These are phyloP conservation scores for Fusarium setosum DNA, from an alignment of 2,329 filamentous ascomycete genomes.

Conservation along the genomic window DNA sequence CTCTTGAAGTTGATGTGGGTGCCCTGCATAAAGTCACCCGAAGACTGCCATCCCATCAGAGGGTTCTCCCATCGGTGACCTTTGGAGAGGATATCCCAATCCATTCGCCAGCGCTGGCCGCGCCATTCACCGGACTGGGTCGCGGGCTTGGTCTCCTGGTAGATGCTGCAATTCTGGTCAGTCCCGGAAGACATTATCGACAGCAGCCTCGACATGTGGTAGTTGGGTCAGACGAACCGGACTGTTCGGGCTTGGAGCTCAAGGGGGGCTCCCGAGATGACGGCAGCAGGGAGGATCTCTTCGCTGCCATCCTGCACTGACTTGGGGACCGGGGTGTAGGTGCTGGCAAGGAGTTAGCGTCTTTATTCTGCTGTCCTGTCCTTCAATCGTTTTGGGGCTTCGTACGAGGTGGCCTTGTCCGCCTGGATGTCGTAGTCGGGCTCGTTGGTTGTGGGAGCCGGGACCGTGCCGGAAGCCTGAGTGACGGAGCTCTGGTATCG, in stretches of 20 bases:
- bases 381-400: slow-evolving; percentile 11
- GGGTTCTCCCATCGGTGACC: slow-evolving; percentile 99
- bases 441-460: slow-evolving; percentile 67
- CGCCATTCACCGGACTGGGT: slow-evolving; percentile 95
- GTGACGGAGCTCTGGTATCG: slow-evolving; percentile 67
- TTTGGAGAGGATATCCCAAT: slow-evolving; percentile 94
- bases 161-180: slow-evolving; percentile 74
- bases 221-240: slow-evolving; percentile 68
- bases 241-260: slow-evolving; percentile 95
- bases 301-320: slow-evolving; percentile 92
- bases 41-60: slow-evolving; percentile 98
- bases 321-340: slow-evolving; percentile 91
- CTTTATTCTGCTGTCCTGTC: neutral
- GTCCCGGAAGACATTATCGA: neutral
- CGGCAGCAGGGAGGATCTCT: slow-evolving; percentile 81
- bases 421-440: slow-evolving; percentile 84
- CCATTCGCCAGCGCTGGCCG: slow-evolving; percentile 91
- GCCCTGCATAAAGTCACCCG: slow-evolving; percentile 93
- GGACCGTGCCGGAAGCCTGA: slow-evolving; percentile 52
- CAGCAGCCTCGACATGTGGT: neutral
- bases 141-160: slow-evolving; percentile 89
- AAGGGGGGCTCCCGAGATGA: slow-evolving; percentile 90
- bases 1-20: slow-evolving; percentile 89
- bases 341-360: slow-evolving; percentile 61
- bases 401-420: slow-evolving; percentile 92